These are phyloP conservation scores for Suhomyces panamericanus DNA, from an alignment of 1,139 yeast species.

Conservation along the genomic window DNA sequence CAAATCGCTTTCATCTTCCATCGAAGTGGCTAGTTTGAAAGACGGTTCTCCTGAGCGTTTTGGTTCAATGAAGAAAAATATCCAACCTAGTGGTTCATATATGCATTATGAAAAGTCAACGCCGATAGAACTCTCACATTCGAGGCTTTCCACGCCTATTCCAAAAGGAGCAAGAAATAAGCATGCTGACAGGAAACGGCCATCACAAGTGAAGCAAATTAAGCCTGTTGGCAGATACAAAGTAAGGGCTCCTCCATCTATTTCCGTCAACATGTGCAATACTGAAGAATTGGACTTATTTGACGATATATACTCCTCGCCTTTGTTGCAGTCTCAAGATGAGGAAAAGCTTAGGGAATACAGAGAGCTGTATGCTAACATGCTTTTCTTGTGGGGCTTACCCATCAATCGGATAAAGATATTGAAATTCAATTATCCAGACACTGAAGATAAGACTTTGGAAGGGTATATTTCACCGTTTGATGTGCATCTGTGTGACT, in stretches of 20 bases:
- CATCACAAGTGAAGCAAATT: not conserved
- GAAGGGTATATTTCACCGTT: slow-evolving; percentile 21
- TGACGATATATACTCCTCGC: slow-evolving; percentile 46
- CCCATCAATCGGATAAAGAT: slow-evolving; percentile 76
- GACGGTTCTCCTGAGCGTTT: slow-evolving; percentile 31
- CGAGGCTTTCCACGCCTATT: slow-evolving; percentile 4
- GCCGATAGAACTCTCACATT: slow-evolving; percentile 1
- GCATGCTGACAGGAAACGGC: slow-evolving; percentile 3
- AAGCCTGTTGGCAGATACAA: slow-evolving; percentile 16
- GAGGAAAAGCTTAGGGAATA: slow-evolving; percentile 49
- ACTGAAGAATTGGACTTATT: slow-evolving; percentile 55
- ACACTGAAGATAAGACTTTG: slow-evolving; percentile 15
- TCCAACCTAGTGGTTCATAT: slow-evolving; percentile 8
- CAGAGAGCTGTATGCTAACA: slow-evolving; percentile 75
- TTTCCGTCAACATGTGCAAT: slow-evolving; percentile 56
- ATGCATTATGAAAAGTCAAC: slow-evolving; percentile 1
- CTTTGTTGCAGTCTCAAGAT: slow-evolving; percentile 51
- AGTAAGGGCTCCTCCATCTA: slow-evolving; percentile 35
- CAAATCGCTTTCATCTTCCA: slow-evolving; percentile 31
- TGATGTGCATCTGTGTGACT: slow-evolving; percentile 40
- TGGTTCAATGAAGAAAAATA: slow-evolving; percentile 13
- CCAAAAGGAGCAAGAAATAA: slow-evolving; percentile 2
- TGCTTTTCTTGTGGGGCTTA: slow-evolving; percentile 80
- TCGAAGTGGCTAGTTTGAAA: slow-evolving; percentile 27
- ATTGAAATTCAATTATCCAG: slow-evolving; percentile 65